These are phyloP conservation scores for Acacia melanoxylon DNA, from an alignment of 306 rosid species.

Conservation along the genomic window DNA sequence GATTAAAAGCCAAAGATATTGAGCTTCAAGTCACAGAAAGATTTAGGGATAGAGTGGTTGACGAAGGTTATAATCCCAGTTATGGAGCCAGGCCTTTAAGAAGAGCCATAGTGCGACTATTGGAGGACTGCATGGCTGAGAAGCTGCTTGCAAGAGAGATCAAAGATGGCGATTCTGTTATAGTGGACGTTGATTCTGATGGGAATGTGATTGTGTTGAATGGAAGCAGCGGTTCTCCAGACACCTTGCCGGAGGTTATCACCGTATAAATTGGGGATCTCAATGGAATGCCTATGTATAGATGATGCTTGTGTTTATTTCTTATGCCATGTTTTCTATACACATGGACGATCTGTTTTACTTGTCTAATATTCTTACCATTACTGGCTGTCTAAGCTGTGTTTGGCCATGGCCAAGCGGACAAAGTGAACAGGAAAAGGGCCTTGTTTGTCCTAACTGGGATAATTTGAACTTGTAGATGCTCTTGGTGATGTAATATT, in stretches of 20 bases:
- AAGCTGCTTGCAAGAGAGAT: constrained; percentile 97
- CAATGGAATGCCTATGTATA: constrained; percentile 21
- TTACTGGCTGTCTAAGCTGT: constrained; percentile 22
- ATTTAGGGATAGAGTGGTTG: constrained; percentile 89
- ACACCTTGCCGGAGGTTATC: constrained; percentile 65
- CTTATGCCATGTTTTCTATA: constrained; percentile 14
- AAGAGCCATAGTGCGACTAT: constrained; percentile 96
- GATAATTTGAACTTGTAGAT: not conserved
- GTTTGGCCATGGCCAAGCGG: constrained; percentile 23
- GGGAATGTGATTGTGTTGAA: constrained; percentile 91
- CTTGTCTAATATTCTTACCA: constrained; percentile 34
- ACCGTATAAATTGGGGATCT: constrained; percentile 43
- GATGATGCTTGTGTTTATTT: constrained; percentile 33
- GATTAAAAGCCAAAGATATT: constrained; percentile 72
- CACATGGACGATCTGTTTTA: constrained; percentile 34
- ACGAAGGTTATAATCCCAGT: constrained; percentile 94
- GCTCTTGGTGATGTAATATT: constrained; percentile 1
- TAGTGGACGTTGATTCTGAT: constrained; percentile 87
- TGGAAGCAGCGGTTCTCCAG: constrained; percentile 76
- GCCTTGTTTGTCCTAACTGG: not conserved
- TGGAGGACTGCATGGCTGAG: constrained; percentile 99
- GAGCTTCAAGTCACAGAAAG: constrained; percentile 96
- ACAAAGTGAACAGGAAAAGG: constrained; percentile 4
- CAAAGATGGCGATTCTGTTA: constrained; percentile 92
- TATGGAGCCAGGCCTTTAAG: constrained; percentile 96